phyloP scores from a whole-genome alignment of 257 asterid genomes.

The Scutellaria galericulata region DNA sequence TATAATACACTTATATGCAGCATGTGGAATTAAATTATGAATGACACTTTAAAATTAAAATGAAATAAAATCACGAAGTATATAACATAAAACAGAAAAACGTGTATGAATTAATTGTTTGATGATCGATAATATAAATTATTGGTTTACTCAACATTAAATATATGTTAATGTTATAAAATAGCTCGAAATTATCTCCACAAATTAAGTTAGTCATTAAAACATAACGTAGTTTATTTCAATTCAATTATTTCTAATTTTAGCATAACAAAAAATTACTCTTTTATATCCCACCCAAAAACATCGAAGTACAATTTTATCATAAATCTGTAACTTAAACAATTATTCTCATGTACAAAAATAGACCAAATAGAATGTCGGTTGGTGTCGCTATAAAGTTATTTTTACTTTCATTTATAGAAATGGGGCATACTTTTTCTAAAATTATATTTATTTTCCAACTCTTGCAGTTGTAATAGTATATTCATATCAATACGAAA shows the following conservation, averaged over 20 bases:
- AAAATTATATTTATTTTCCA: background rate
- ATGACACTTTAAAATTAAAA: too few relatives aligned
- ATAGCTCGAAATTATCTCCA: too few relatives aligned
- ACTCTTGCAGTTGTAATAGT: background rate
- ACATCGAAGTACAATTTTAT: background rate
- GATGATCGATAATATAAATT: too few relatives aligned
- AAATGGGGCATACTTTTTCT: background rate
- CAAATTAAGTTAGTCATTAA: too few relatives aligned
- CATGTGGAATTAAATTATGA: too few relatives aligned
- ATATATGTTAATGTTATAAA: too few relatives aligned
- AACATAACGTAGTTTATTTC: background rate
- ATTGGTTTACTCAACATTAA: too few relatives aligned
- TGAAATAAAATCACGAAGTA: too few relatives aligned
- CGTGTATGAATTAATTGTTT: too few relatives aligned
- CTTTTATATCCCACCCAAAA: too few relatives aligned
- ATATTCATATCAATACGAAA: background rate
- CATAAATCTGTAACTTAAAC: background rate
- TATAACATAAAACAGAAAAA: too few relatives aligned
- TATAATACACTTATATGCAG: too few relatives aligned
- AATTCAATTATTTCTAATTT: constrained; percentile 5
- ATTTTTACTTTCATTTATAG: constrained; percentile 21
- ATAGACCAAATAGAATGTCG: constrained; percentile 1
- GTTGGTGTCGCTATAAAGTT: constrained; percentile 31
- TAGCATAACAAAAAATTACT: background rate
- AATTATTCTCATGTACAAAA: background rate